These are phyloP conservation scores for Asparagopsis taxiformis DNA, from an alignment of 31 red algal species.

Conservation along the genomic window DNA sequence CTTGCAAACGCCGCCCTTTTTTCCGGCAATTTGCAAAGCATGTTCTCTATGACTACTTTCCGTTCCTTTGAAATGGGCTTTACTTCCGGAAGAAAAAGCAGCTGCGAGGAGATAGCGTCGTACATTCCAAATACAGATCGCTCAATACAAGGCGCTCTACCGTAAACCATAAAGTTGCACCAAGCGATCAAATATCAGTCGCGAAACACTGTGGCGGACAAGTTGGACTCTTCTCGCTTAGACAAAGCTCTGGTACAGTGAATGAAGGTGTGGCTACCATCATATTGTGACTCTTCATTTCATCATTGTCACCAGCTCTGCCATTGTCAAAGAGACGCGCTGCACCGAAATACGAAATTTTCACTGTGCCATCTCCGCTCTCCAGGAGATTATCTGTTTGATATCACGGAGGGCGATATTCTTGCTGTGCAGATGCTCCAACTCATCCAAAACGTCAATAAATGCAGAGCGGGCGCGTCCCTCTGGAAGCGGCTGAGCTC, in stretches of 20 bases:
- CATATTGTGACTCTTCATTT: too few species aligned
- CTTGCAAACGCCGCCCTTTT: conserved; percentile 18
- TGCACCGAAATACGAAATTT: conserved; percentile 88
- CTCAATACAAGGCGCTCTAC: conserved; percentile 69
- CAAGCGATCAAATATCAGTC: conserved; percentile 89
- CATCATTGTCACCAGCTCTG: background rate
- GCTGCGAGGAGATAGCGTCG: conserved; percentile 44
- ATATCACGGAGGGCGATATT: conserved; percentile 91
- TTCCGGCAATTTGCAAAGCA: conserved; percentile 36
- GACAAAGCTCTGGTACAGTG: conserved; percentile 81
- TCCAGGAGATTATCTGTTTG: conserved; percentile 88
- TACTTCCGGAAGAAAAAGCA: conserved; percentile 26
- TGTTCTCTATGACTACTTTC: background rate
- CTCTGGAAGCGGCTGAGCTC: conserved; percentile 36
- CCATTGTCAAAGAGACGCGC: conserved; percentile 29
- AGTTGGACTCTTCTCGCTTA: conserved; percentile 16
- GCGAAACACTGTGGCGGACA: conserved; percentile 6
- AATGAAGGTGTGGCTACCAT: conserved; percentile 88
- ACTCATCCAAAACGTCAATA: conserved; percentile 57
- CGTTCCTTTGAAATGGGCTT: conserved; percentile 4
- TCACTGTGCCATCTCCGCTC: conserved; percentile 71
- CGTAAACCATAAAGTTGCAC: conserved; percentile 80
- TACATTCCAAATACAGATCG: conserved; percentile 79
- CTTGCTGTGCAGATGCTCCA: conserved; percentile 73
- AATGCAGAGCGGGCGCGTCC: conserved; percentile 55